A percentile compares a stretch with the other conserved stretches of the same genome.
Conservation (phyloP, 306 rosid species). For the Corylus heterophylla region DNA sequence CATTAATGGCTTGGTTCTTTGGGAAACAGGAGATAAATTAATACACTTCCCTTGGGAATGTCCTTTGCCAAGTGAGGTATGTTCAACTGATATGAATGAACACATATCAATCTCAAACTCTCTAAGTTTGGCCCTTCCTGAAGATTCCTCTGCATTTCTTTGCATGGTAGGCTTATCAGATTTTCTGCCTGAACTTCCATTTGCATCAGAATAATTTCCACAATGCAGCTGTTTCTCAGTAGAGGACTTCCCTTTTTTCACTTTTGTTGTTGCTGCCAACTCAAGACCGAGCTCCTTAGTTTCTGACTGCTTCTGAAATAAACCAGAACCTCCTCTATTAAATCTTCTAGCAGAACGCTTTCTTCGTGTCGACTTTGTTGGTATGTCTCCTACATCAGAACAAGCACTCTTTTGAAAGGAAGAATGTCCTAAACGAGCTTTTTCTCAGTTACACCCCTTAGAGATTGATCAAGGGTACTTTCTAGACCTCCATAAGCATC, state of each 20-base stretch:
- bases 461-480: conserved; percentile 23
- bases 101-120: conserved; percentile 17
- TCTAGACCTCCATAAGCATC: conserved; percentile 32
- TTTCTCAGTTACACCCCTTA: conserved; percentile 30
- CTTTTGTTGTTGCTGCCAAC: conserved; percentile 25
- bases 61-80: conserved; percentile 26
- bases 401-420: conserved; percentile 19
- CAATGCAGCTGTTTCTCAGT: conserved; percentile 22
- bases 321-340: conserved; percentile 31
- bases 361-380: conserved; percentile 36
- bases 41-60: conserved; percentile 21
- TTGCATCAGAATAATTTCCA: conserved; percentile 20
- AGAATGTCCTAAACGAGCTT: conserved; percentile 22
- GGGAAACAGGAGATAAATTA: conserved; percentile 18
- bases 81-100: conserved; percentile 14
- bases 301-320: conserved; percentile 23
- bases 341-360: conserved; percentile 41
- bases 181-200: conserved; percentile 24
- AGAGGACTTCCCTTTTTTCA: conserved; percentile 30
- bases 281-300: conserved; percentile 34
- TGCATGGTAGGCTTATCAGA: conserved; percentile 24
- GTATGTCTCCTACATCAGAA: conserved; percentile 24
- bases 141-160: conserved; percentile 5
- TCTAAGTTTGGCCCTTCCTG: conserved; percentile 3
- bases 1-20: conserved; percentile 22